Base-by-base conservation (phyloP, 371 early-diverging fungal species). In the Batkoa obscura region DNA sequence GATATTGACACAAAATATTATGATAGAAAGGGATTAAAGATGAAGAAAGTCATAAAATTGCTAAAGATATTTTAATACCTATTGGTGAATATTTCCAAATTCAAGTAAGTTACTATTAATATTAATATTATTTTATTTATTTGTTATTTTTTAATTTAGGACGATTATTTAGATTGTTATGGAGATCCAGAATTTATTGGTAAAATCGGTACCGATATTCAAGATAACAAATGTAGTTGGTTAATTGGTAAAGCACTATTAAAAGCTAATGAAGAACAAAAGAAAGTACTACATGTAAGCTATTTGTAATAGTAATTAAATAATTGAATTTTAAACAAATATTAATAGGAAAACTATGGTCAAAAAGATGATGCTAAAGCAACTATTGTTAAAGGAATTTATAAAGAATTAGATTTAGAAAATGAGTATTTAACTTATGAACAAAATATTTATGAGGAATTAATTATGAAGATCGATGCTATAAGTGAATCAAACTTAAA, bases 151-250 rank as follows among this genome's bases (percentile, higher is more conserved):
- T 31, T 38, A 23, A 30, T n/a, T 17, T 58, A 63, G 74, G 96
- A 94, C 67, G 98, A 95, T 66, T 94, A 85, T 63, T 70, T 95
- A 62, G 92, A 93, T 70, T 92, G 92, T 70, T 91, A 80, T 60
- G 94, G 88, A 56, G 73, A 78, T 34, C 94, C 96, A 6, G 82
- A 76, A 57, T 73, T 84, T 34, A 94, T 93, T 65, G 95, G 95
- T 65, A 98, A 98, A 78, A 88, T 96, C 61, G 95, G 94, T 50
- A 98, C 96, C 34, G 98, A 98, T 68, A 94, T 98, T 51, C 81
- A 90, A 71, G 97, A 95, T 68, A 94, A 91, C 81, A 98, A 98
- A 77, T 95, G 97, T 69, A 88, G 90, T 36, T 98, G 97, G 96
- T 74, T 94, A 62, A 81, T 97, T 62, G 83, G 84, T 65, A 84